Base-by-base conservation (phyloP, 1,284 basidiomycete species). In the Apiotrichum veenhuisii region DNA sequence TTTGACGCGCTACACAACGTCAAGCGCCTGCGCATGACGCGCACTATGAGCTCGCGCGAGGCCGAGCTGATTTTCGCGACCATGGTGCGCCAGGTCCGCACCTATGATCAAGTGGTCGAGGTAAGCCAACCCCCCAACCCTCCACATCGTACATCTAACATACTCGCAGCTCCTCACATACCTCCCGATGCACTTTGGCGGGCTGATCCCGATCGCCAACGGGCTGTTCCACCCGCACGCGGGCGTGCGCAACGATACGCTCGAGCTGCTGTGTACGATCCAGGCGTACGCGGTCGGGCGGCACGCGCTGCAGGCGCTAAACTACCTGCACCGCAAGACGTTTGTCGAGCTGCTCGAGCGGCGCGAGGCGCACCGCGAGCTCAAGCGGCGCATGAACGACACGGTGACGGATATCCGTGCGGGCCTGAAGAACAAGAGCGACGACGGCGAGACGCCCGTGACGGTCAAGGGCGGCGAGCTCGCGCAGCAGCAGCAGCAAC, bases 21-120 rank as follows among this genome's bases (percentile, higher is more conserved):
- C 14, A 81, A 80, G 50, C 80, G 88, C 8, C 76, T 93, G 43
- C 80, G 87, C 17, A 79, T 84, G 55, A 82, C 80, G 8, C 85
- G 83, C 67, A 80, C 79, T 45, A 79, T 92, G 72, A 66, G 80
- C 0, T 81, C 84, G 55, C 70, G 77, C 1, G 89, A 98, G 75
- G 84, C 84, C 0, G 83, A 87, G 62, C 68, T 85, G 34, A 92
- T 97, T 63, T 87, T 89, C 77, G 81, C 83, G 15, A 83, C 85
- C 3, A 76, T 98, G 11, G 83, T 85, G 0, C 83, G 87, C 30
- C 83, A 82, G 56, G 80, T 89, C 37, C 83, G 82, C 61, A 82
- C 84, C 0, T 91, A 95, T 67, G 89, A 93, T 52, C 89, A 96
- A 76, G 87, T 93, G 3, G 82, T 90, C 7, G 92, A 98, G 83